A percentile compares a stretch with the other conserved stretches of the same genome.
Conservation (phyloP, 306 rosid genomes). For the Dicorynia guianensis region DNA sequence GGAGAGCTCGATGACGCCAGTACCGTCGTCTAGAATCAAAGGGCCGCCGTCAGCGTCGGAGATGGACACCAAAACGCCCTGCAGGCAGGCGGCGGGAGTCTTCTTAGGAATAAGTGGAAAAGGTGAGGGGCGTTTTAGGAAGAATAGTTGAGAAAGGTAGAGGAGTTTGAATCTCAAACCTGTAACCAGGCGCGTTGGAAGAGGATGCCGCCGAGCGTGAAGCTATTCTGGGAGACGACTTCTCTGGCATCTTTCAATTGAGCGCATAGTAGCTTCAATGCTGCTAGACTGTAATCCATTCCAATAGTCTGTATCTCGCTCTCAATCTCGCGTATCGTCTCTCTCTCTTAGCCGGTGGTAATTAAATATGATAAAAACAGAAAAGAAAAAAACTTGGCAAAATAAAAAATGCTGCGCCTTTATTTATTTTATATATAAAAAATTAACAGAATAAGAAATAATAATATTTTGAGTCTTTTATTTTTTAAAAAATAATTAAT, state of each 20-base stretch:
- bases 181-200: slow-evolving; percentile 92
- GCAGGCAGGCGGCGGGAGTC: neutral
- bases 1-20: slow-evolving; percentile 67
- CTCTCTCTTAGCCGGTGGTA: too few relatives aligned
- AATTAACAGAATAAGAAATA: too few relatives aligned
- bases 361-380: too few relatives aligned
- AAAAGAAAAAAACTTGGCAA: too few relatives aligned
- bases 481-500: too few relatives aligned
- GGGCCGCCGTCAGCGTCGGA: slow-evolving; percentile 39
- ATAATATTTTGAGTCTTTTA: too few relatives aligned
- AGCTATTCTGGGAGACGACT: slow-evolving; percentile 46
- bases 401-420: too few relatives aligned
- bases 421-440: too few relatives aligned
- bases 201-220: slow-evolving; percentile 68
- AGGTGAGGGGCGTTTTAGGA: slow-evolving; percentile 24
- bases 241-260: slow-evolving; percentile 67
- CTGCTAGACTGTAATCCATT: slow-evolving; percentile 82
- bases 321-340: neutral
- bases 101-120: neutral
- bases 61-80: slow-evolving; percentile 69
- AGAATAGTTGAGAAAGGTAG: neutral
- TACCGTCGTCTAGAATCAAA: slow-evolving; percentile 78
- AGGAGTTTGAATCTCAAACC: slow-evolving; percentile 38
- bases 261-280: slow-evolving; percentile 66
- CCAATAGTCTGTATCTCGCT: neutral